A percentile compares a stretch with the other conserved stretches of the same genome.
These are phyloP conservation scores for Aspergillus cejpii DNA, from an alignment of 2,329 filamentous ascomycete genomes.

Conservation along the genomic window DNA sequence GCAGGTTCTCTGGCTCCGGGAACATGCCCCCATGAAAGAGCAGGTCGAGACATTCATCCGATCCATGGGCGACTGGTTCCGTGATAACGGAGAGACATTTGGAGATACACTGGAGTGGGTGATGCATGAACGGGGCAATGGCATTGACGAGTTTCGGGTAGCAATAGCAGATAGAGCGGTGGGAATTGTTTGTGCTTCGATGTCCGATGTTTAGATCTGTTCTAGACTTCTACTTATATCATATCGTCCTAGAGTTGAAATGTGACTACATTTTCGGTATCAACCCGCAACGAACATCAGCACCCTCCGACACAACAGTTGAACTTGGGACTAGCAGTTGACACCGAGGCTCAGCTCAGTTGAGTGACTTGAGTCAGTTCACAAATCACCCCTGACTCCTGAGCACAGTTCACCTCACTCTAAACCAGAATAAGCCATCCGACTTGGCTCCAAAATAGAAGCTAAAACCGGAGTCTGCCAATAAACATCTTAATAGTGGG, in stretches of 20 bases:
- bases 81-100: conserved; percentile 58
- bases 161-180: conserved; percentile 28
- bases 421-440: not conserved
- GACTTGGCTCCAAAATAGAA: not conserved
- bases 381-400: too few relatives aligned
- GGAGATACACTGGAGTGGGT: conserved; percentile 54
- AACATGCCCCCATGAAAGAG: conserved; percentile 50
- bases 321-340: not conserved
- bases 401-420: too few relatives aligned
- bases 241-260: not conserved
- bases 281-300: too few relatives aligned
- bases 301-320: not conserved
- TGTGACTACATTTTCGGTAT: not conserved
- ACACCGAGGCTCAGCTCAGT: not conserved
- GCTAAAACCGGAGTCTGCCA: not conserved
- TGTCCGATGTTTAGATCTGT: not conserved
- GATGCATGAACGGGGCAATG: conserved; percentile 49
- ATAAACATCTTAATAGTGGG: not conserved
- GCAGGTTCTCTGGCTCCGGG: conserved; percentile 53
- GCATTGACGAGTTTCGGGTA: conserved; percentile 39
- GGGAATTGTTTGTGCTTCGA: conserved; percentile 25
- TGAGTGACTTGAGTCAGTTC: not conserved
- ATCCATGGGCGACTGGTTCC: conserved; percentile 54
- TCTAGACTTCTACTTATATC: too few relatives aligned
- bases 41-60: conserved; percentile 52